A percentile compares a stretch with the other conserved stretches of the same genome.
Evolutionary conservation across 352 stramenopile species (phyloP).

Genomic region (Aphanomyces astaci): DNA sequence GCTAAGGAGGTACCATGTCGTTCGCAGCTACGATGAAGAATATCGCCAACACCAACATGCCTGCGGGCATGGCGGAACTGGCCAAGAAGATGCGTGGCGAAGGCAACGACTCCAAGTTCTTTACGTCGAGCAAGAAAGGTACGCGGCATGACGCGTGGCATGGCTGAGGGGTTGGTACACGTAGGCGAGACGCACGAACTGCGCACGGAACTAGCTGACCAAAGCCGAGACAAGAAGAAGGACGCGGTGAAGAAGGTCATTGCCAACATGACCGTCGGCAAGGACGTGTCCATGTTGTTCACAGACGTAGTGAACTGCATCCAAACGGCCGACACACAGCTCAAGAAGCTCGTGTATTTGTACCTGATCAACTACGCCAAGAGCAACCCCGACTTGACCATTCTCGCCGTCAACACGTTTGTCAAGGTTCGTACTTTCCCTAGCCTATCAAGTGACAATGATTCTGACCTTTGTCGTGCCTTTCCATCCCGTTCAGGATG

Average conservation of each 20-base stretch:
- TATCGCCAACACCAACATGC: slow-evolving; percentile 38
- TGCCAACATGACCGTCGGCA: slow-evolving; percentile 98
- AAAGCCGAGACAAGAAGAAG: slow-evolving; percentile 96
- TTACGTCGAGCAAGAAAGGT: slow-evolving; percentile 98
- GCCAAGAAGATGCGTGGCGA: slow-evolving; percentile 83
- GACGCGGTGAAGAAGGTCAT: slow-evolving; percentile 99
- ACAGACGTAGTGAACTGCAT: slow-evolving; percentile 99
- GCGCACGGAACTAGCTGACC: slow-evolving; percentile 94
- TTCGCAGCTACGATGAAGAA: slow-evolving; percentile 25
- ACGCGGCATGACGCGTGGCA: not conserved
- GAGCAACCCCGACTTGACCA: slow-evolving; percentile 97
- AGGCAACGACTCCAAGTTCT: slow-evolving; percentile 97
- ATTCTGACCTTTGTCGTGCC: slow-evolving; percentile 10
- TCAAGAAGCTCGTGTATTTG: slow-evolving; percentile 99
- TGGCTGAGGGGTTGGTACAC: not conserved
- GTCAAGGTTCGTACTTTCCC: slow-evolving; percentile 51
- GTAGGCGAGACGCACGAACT: slow-evolving; percentile 95
- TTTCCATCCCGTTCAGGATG: no score
- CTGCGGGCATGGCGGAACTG: slow-evolving; percentile 72
- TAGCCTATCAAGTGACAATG: not conserved
- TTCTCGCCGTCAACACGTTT: slow-evolving; percentile 99
- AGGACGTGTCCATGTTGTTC: slow-evolving; percentile 99
- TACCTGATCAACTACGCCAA: slow-evolving; percentile 99
- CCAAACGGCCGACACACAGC: slow-evolving; percentile 96
- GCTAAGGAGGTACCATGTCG: slow-evolving; percentile 13